Evolutionary conservation across 2,329 filamentous ascomycete species (phyloP).

Genomic region (Pseudogymnoascus sp.): DNA sequence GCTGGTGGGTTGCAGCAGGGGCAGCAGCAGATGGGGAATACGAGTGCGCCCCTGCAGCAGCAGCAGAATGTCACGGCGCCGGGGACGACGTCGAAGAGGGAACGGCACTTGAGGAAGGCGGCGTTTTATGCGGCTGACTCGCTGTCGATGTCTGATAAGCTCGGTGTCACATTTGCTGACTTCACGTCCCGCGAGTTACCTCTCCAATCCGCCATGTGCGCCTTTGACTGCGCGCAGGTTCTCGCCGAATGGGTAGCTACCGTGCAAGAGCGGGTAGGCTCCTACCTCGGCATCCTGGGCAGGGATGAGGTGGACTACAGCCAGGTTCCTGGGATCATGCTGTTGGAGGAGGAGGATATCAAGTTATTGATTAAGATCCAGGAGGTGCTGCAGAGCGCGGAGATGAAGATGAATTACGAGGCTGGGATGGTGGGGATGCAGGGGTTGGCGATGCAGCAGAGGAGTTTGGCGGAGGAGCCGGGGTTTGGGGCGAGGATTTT

Average conservation of each 20-base stretch:
- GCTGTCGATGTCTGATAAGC: constrained; percentile 76
- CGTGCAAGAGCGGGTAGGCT: constrained; percentile 87
- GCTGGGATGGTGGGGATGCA: constrained; percentile 47
- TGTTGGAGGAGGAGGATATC: constrained; percentile 85
- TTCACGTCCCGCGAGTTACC: constrained; percentile 78
- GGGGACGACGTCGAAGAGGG: constrained; percentile 59
- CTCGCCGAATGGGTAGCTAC: constrained; percentile 91
- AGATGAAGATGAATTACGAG: constrained; percentile 66
- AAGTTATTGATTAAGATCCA: constrained; percentile 78
- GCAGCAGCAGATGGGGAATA: constrained; percentile 17
- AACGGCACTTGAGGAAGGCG: constrained; percentile 86
- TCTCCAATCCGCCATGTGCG: constrained; percentile 83
- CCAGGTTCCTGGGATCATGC: constrained; percentile 79
- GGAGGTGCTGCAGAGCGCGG: constrained; percentile 67
- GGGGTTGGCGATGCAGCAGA: constrained; percentile 41
- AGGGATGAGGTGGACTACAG: constrained; percentile 71
- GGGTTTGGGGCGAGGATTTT: constrained; percentile 83
- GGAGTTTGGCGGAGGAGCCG: constrained; percentile 52
- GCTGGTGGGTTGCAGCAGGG: constrained; percentile 13
- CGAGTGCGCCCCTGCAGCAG: neutral
- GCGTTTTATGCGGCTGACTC: constrained; percentile 93
- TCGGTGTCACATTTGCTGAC: constrained; percentile 79
- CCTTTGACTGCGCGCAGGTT: constrained; percentile 89
- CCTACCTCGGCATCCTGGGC: constrained; percentile 79
- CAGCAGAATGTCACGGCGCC: constrained; percentile 16